Evolutionary conservation across 495 filamentous ascomycete species (phyloP).

Genomic region (Bacidia gigantensis): DNA sequence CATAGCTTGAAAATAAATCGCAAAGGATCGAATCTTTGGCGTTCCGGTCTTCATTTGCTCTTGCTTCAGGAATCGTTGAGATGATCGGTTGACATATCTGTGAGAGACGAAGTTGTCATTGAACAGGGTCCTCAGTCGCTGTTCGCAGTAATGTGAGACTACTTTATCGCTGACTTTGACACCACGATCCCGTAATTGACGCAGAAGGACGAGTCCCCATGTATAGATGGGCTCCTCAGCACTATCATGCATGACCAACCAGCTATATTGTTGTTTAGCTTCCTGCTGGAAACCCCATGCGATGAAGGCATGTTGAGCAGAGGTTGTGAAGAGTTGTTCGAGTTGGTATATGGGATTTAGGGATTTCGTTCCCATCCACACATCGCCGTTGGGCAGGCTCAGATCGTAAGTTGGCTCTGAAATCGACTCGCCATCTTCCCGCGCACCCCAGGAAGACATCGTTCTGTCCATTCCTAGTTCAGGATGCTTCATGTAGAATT

Average conservation of each 20-base stretch:
- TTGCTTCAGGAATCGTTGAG: neutral
- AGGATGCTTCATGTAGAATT: constrained; percentile 22
- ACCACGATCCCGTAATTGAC: constrained; percentile 32
- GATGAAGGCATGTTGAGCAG: constrained; percentile 39
- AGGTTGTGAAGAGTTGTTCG: constrained; percentile 29
- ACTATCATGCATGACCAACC: neutral
- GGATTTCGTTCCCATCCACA: neutral
- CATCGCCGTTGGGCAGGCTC: neutral
- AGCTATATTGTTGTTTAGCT: constrained; percentile 13
- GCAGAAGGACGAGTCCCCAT: constrained; percentile 38
- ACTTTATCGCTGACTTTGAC: constrained; percentile 25
- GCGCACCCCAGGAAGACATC: neutral
- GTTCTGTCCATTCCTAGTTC: neutral
- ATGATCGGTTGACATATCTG: neutral
- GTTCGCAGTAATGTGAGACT: constrained; percentile 31
- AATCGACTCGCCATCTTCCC: too few species aligned
- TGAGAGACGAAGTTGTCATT: constrained; percentile 13
- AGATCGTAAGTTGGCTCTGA: too few species aligned
- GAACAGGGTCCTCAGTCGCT: constrained; percentile 39
- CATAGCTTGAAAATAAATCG: neutral
- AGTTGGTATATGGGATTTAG: constrained; percentile 26
- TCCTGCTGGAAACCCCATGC: constrained; percentile 43
- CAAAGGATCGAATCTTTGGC: too few species aligned
- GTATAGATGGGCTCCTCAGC: constrained; percentile 24
- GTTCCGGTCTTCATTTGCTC: neutral